Percentiles rank a stretch among this genome's conserved stretches.
Conservation (phyloP, 495 filamentous ascomycete species). For the Aspergillus ostianus region DNA sequence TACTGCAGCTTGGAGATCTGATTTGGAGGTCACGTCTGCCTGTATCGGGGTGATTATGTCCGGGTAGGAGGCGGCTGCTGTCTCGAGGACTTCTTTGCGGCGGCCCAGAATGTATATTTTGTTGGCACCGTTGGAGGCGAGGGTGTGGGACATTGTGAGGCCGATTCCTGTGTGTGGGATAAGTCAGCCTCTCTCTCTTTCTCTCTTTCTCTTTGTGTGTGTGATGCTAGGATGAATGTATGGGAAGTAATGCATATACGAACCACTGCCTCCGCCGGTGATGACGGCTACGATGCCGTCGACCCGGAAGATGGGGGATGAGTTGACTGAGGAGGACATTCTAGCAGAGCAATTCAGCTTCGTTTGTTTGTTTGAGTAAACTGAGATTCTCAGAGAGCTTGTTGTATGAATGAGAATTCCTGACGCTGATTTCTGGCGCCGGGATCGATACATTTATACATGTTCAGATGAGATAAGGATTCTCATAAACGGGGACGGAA, state of each 20-base stretch:
- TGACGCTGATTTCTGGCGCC: too few relatives aligned
- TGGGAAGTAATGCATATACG: not conserved
- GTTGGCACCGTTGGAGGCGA: slow-evolving; percentile 60
- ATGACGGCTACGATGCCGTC: slow-evolving; percentile 60
- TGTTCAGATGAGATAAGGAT: too few relatives aligned
- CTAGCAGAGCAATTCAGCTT: too few relatives aligned
- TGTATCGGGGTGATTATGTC: slow-evolving; percentile 36
- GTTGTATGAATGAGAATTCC: too few relatives aligned
- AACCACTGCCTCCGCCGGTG: slow-evolving; percentile 60
- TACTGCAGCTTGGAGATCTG: slow-evolving; percentile 29
- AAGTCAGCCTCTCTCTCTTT: slow-evolving; percentile 4
- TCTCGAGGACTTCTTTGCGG: slow-evolving; percentile 50
- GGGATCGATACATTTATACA: too few relatives aligned
- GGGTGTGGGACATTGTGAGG: slow-evolving; percentile 60
- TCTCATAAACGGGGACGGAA: too few relatives aligned
- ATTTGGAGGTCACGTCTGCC: slow-evolving; percentile 43
- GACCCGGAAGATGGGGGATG: slow-evolving; percentile 51
- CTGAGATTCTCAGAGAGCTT: too few relatives aligned
- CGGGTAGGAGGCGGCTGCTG: slow-evolving; percentile 28
- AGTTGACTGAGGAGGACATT: slow-evolving; percentile 10
- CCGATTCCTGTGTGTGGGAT: slow-evolving; percentile 53
- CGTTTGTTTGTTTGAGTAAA: too few relatives aligned
- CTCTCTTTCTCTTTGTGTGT: not conserved
- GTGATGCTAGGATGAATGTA: not conserved
- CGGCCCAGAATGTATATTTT: slow-evolving; percentile 71